Base-by-base conservation (phyloP, 495 filamentous ascomycete genomes). In the Immersiella caudata region DNA sequence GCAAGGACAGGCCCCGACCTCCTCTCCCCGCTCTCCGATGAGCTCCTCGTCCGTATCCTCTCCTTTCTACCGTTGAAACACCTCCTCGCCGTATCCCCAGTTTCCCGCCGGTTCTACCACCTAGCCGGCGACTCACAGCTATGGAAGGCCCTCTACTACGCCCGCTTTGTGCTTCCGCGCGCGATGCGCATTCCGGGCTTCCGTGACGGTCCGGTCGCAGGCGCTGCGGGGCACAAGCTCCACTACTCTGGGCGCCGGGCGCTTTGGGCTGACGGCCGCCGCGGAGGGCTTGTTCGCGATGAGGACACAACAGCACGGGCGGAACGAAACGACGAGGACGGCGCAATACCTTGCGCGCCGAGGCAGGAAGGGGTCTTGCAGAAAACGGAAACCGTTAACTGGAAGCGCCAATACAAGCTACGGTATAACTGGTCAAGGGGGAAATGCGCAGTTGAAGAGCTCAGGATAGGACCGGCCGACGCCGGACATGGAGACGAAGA, bases 381-480 rank as follows among this genome's bases (percentile, higher is more conserved):
- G 67, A 55, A 20, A 65, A 58, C 35, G 22, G 68, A 76, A 24
- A 64, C 80, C 79, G 71, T 78, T 58, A 68, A 83, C 76, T 99
- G 95, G 95, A 97, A 97, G 81, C 83, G 85, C 61, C 91, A 95
- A 70, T 99, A 94, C 78, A 93, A 90, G 71, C 83, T 97, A 36
- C 86, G 91, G 60, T 91, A 97, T 73, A 98, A 98, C 76, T 99
- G 95, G 95, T 86, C 89, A 20, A 87, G 85, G 68, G 95, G 95
- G 25, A 88, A 86, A 68, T 97, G 94, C 67, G 87, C 86, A 54
- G 86, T 96, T 2, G 89, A 88, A 27, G 90, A 96, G 76, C 84
- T 97, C 24, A 80, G 85, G 66, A 84, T 97, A 33, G 83, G 78
- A 2, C 67, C 68, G 14, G 77, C 76, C 1, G 61, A 62, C 8